Percentiles rank a stretch among this genome's conserved stretches.
phyloP scores from a whole-genome alignment of 495 filamentous ascomycete species.

The Hypoxylon lienhwacheense region DNA sequence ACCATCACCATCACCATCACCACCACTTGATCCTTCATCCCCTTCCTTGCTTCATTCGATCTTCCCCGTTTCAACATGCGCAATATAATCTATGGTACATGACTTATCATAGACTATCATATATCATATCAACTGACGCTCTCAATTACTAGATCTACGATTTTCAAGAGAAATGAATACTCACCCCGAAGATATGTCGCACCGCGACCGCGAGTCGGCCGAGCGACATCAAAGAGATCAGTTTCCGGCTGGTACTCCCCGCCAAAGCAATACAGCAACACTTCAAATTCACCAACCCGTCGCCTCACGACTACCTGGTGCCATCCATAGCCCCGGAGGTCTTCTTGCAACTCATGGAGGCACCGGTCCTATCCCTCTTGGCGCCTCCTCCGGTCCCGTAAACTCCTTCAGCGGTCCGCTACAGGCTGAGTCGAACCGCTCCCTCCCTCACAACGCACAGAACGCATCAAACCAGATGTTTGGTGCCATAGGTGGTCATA shows the following conservation, averaged over 20 bases:
- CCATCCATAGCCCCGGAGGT: conserved; percentile 85
- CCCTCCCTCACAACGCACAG: conserved; percentile 65
- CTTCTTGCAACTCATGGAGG: conserved; percentile 74
- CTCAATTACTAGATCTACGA: conserved; percentile 14
- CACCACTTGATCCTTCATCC: conserved; percentile 1
- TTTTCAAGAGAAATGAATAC: conserved; percentile 34
- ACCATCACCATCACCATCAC: no score
- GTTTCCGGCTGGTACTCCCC: conserved; percentile 59
- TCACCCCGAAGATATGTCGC: conserved; percentile 38
- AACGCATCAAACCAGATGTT: conserved; percentile 64
- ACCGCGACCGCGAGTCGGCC: conserved; percentile 60
- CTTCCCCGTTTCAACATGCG: conserved; percentile 15
- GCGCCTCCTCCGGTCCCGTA: conserved; percentile 63
- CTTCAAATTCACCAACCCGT: conserved; percentile 91
- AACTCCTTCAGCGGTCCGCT: conserved; percentile 69
- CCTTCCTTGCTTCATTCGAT: conserved; percentile 17
- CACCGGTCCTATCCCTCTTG: conserved; percentile 61
- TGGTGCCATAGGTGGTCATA: conserved; percentile 51
- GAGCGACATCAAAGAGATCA: conserved; percentile 70
- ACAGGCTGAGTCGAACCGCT: conserved; percentile 59
- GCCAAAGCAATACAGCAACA: conserved; percentile 80
- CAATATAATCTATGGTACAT: no score
- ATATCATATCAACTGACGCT: conserved; percentile 7
- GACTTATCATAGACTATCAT: not conserved
- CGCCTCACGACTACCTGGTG: conserved; percentile 74